These are phyloP conservation scores for Sporobolomyces phaffii DNA, from an alignment of 768 basidiomycete species.

Conservation along the genomic window DNA sequence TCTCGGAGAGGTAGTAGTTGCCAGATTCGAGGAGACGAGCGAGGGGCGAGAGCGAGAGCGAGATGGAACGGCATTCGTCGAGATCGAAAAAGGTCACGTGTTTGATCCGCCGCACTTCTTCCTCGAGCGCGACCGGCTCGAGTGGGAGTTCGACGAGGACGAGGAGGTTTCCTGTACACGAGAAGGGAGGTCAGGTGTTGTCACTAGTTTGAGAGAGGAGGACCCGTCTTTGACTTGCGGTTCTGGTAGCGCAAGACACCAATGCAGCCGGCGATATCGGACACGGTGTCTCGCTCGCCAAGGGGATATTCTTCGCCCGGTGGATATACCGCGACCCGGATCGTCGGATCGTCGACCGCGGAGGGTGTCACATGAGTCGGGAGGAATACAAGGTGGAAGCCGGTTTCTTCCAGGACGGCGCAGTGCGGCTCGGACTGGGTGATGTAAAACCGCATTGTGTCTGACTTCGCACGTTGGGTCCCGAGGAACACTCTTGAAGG, in stretches of 20 bases:
- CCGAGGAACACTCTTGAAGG: too few relatives aligned
- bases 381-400: constrained; percentile 7
- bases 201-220: background rate
- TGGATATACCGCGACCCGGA: background rate
- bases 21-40: constrained; percentile 1
- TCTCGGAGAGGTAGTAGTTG: background rate
- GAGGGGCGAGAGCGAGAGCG: background rate
- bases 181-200: background rate
- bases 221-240: background rate
- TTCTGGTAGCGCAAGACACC: background rate
- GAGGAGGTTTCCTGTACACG: constrained; percentile 2
- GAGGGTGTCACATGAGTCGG: too few relatives aligned
- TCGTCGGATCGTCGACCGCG: background rate
- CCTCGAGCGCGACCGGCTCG: background rate
- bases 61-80: background rate
- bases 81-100: constrained; percentile 17
- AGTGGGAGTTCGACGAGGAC: background rate
- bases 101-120: constrained; percentile 1
- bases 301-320: background rate
- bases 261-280: constrained; percentile 5
- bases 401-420: constrained; percentile 4
- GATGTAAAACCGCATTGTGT: background rate
- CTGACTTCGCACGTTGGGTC: too few relatives aligned
- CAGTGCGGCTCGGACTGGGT: background rate
- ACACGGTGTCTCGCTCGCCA: background rate